A percentile compares a stretch with the other conserved stretches of the same genome.
These are phyloP conservation scores for Lepidium sativum DNA, from an alignment of 345 rosid genomes.

Conservation along the genomic window DNA sequence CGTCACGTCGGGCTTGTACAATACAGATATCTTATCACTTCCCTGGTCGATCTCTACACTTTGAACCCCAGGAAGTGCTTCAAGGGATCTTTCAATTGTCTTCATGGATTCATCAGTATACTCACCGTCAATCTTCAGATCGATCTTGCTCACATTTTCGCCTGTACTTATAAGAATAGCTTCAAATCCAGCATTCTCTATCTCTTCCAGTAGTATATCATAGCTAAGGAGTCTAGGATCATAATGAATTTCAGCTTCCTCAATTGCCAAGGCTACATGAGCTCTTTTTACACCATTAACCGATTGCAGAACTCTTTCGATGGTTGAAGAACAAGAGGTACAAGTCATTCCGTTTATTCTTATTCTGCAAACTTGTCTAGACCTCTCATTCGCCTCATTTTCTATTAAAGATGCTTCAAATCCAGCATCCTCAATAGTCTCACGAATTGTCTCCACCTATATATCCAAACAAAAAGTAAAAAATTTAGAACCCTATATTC, in stretches of 20 bases:
- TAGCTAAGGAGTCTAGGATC: slow-evolving; percentile 42
- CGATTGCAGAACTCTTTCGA: slow-evolving; percentile 57
- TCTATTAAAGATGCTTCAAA: slow-evolving; percentile 53
- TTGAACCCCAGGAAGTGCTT: slow-evolving; percentile 83
- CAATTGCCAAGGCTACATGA: slow-evolving; percentile 80
- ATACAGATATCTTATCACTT: slow-evolving; percentile 40
- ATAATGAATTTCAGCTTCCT: slow-evolving; percentile 72
- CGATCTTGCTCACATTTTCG: slow-evolving; percentile 58
- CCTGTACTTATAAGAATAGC: slow-evolving; percentile 66
- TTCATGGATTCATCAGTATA: slow-evolving; percentile 40
- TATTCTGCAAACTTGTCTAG: slow-evolving; percentile 58
- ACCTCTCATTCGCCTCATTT: slow-evolving; percentile 44
- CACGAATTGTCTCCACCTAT: slow-evolving; percentile 78
- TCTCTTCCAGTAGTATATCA: slow-evolving; percentile 36
- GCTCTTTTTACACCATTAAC: slow-evolving; percentile 60
- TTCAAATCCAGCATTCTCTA: slow-evolving; percentile 64
- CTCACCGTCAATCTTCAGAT: slow-evolving; percentile 64
- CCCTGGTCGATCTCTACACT: slow-evolving; percentile 25
- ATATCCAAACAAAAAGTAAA: neutral
- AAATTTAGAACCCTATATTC: neutral
- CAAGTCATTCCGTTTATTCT: slow-evolving; percentile 93
- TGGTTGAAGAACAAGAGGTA: slow-evolving; percentile 67
- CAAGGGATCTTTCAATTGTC: slow-evolving; percentile 53
- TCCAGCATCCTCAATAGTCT: slow-evolving; percentile 82
- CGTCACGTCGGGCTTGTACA: slow-evolving; percentile 63